Base-by-base conservation (phyloP, 2,329 filamentous ascomycete species). In the Herpomyces periplanetae region DNA sequence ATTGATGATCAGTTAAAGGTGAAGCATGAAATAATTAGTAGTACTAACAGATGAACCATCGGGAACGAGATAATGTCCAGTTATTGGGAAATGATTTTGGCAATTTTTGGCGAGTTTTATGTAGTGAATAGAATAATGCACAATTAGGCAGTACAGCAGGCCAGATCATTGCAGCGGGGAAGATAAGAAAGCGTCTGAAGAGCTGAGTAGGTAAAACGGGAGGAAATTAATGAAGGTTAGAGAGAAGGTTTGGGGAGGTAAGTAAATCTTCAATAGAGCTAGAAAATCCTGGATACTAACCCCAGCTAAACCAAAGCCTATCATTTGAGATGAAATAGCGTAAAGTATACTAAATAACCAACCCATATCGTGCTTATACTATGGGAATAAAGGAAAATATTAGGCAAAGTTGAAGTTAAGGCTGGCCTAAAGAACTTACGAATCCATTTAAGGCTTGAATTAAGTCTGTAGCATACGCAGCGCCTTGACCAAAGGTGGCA, bases 121-220 rank as follows among this genome's bases (percentile, higher is more conserved):
- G 62, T 42, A 71, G 57, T 24, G 60, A 57, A 27, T 59, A 58
- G 41, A 68, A 59, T 13, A 68, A 37, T 1, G 57, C 51, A 4
- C 60, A 50, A 3, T 51, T 49, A 20, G 61, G 57, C 10, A 69
- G 41, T 19, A 53, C 61, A 2, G 43, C 45, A 0, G 62, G 62
- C 60, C 61, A 68, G 23, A 68, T 64, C 56, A 68, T 64, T 5
- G 60, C 51, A 1, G 58, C 55, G 3, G 52, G 53, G 27, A 56
- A 55, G 5, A 54, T 47, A 8, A 31, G 13, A n/a, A 10, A 10
- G 19, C 4, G 23, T 14, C 4, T 6, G 5, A n/a, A 15, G 18
- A 28, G 22, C 16, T 33, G 13, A 16, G 32, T 32, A 7, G 28
- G 25, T 6, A 30, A 27, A 12, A 31, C 32, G 5, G 31, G 16